Conservation (phyloP, 345 rosid species). For the Bruguiera parviflora region DNA sequence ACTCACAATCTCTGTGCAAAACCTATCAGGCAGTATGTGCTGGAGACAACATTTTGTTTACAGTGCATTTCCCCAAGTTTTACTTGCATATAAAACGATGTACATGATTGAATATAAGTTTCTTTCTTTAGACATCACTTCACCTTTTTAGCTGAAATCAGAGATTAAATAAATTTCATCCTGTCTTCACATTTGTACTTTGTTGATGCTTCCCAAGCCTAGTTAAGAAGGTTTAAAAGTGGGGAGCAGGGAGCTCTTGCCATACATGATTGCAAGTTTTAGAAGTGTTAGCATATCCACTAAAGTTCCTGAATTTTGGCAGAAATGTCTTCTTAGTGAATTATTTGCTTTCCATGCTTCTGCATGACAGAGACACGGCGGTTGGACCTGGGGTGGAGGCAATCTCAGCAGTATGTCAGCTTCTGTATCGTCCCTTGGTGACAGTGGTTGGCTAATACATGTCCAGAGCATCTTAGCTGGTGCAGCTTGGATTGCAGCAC, state of each 20-base stretch:
- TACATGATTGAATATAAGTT: neutral
- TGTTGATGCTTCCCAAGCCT: neutral
- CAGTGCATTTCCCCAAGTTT: neutral
- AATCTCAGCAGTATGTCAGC: constrained; percentile 99
- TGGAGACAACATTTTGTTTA: neutral
- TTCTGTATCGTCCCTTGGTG: constrained; percentile 94
- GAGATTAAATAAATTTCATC: neutral
- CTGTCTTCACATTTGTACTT: neutral
- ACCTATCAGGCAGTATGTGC: no score
- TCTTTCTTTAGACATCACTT: neutral
- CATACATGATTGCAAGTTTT: neutral
- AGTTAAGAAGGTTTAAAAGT: neutral
- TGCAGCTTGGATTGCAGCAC: constrained; percentile 98
- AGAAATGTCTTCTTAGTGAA: neutral
- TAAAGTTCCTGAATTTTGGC: neutral
- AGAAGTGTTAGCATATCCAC: neutral
- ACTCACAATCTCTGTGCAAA: no score
- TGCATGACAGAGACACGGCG: constrained; percentile 77
- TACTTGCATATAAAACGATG: no score
- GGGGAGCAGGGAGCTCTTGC: neutral
- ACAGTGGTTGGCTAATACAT: constrained; percentile 97
- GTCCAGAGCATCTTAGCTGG: constrained; percentile 96
- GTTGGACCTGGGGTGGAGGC: constrained; percentile 98
- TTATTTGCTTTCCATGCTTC: constrained; percentile 2
- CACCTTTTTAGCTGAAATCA: neutral